Evolutionary conservation across 106 monocot species (phyloP).

Genomic region (Triglochin maritima): DNA sequence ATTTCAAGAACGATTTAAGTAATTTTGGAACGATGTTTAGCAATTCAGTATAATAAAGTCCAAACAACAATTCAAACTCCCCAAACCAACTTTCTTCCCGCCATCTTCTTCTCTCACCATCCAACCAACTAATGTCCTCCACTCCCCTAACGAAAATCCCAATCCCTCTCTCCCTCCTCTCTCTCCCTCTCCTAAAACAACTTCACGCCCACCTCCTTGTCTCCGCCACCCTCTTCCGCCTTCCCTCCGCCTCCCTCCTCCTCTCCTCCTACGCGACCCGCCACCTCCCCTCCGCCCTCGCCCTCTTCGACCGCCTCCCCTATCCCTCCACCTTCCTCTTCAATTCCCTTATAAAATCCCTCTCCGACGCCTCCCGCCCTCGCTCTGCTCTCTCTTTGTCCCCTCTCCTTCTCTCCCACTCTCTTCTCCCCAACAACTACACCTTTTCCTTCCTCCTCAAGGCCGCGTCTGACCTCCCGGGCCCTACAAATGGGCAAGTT

Average conservation of each 20-base stretch:
- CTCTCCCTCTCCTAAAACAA: slow-evolving; percentile 4
- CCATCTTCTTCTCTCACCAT: too few species aligned
- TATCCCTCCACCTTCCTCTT: slow-evolving; percentile 17
- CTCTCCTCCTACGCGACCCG: slow-evolving; percentile 20
- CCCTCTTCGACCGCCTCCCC: slow-evolving; percentile 10
- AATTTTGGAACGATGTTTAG: too few species aligned
- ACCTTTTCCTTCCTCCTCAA: slow-evolving; percentile 30
- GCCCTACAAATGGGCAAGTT: slow-evolving; percentile 8
- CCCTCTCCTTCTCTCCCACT: slow-evolving; percentile 9
- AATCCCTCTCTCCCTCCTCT: too few species aligned
- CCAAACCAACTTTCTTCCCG: too few species aligned
- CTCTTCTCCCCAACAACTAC: slow-evolving; percentile 18
- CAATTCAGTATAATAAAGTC: too few species aligned
- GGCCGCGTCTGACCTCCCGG: slow-evolving; percentile 10
- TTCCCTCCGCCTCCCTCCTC: slow-evolving; percentile 10
- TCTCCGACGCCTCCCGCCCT: slow-evolving; percentile 7
- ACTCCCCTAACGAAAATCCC: too few species aligned
- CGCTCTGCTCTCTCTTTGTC: slow-evolving; percentile 9
- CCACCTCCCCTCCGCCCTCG: slow-evolving; percentile 12
- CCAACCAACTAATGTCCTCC: too few species aligned
- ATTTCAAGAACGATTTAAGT: too few species aligned
- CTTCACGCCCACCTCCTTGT: slow-evolving; percentile 23
- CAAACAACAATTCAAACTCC: too few species aligned
- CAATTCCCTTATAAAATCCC: slow-evolving; percentile 18
- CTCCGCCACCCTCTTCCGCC: slow-evolving; percentile 20